Evolutionary conservation across 768 basidiomycete genomes (phyloP).

Genomic region (Phaeotremella fagi): DNA sequence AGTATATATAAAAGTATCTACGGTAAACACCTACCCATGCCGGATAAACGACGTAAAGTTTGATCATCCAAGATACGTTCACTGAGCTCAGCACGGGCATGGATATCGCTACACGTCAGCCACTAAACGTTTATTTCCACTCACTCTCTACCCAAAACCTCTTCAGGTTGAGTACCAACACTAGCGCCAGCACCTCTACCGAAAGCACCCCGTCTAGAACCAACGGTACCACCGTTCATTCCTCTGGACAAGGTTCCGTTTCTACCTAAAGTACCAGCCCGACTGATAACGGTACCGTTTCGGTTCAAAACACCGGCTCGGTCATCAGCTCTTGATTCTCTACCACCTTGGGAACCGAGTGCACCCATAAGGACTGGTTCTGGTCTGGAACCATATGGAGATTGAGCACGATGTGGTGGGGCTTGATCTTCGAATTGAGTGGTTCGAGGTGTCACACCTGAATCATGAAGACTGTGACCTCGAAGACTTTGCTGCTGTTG

Average conservation of each 20-base stretch:
- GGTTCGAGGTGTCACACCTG: constrained; percentile 18
- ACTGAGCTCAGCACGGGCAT: constrained; percentile 39
- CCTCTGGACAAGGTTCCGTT: constrained; percentile 33
- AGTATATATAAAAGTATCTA: no score
- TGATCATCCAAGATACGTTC: constrained; percentile 40
- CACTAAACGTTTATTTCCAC: constrained; percentile 1
- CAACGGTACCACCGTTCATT: constrained; percentile 41
- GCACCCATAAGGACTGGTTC: constrained; percentile 29
- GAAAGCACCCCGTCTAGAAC: constrained; percentile 38
- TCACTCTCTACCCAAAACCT: constrained; percentile 43
- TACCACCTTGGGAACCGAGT: constrained; percentile 15
- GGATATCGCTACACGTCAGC: constrained; percentile 29
- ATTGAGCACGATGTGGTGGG: constrained; percentile 16
- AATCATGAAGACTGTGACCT: constrained; percentile 23
- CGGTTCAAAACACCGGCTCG: constrained; percentile 29
- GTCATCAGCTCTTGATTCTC: constrained; percentile 9
- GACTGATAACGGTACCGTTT: constrained; percentile 32
- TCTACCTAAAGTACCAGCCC: constrained; percentile 35
- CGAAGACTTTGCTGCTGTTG: constrained; percentile 10
- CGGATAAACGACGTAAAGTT: constrained; percentile 35
- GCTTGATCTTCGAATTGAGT: constrained; percentile 26
- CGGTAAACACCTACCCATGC: constrained; percentile 35
- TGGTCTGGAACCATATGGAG: constrained; percentile 30
- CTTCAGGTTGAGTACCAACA: constrained; percentile 45
- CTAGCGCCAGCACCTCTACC: constrained; percentile 42